Percentiles rank a stretch among this genome's conserved stretches.
Conservation (phyloP, 768 basidiomycete genomes). For the Bullera alba region DNA sequence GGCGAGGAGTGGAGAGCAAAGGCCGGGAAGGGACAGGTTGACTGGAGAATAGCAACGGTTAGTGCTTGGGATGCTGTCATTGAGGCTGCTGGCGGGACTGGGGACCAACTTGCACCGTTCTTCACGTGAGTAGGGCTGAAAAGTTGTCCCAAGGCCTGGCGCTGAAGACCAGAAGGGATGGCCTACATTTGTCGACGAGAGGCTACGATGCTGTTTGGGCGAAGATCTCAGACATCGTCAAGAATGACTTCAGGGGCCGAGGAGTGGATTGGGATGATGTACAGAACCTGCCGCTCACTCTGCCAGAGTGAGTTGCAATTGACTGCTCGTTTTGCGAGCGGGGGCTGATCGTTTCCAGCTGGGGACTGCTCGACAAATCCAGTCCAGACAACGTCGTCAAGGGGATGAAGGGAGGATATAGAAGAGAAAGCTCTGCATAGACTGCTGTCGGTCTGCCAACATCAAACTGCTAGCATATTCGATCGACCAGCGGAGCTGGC, state of each 20-base stretch:
- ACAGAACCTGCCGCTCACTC: background rate
- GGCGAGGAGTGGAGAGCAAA: conserved; percentile 9
- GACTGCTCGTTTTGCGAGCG: background rate
- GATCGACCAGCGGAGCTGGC: too few species aligned
- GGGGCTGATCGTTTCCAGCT: background rate
- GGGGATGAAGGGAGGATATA: background rate
- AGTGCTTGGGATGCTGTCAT: background rate
- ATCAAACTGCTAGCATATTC: too few species aligned
- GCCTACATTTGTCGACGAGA: background rate
- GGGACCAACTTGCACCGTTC: background rate
- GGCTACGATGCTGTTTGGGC: conserved; percentile 1
- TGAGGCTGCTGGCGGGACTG: background rate
- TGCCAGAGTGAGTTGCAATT: conserved; percentile 1
- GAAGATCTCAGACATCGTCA: background rate
- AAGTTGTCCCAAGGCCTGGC: background rate
- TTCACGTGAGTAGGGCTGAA: background rate
- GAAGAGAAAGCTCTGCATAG: background rate
- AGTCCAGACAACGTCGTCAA: background rate
- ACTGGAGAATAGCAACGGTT: background rate
- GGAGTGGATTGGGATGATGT: conserved; percentile 15
- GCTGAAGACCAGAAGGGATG: background rate
- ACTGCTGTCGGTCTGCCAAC: too few species aligned
- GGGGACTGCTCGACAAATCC: background rate
- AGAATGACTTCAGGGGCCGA: conserved; percentile 10
- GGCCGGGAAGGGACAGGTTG: background rate